Evolutionary conservation across 1,139 yeast genomes (phyloP).

Genomic region (Candida neerlandica): DNA sequence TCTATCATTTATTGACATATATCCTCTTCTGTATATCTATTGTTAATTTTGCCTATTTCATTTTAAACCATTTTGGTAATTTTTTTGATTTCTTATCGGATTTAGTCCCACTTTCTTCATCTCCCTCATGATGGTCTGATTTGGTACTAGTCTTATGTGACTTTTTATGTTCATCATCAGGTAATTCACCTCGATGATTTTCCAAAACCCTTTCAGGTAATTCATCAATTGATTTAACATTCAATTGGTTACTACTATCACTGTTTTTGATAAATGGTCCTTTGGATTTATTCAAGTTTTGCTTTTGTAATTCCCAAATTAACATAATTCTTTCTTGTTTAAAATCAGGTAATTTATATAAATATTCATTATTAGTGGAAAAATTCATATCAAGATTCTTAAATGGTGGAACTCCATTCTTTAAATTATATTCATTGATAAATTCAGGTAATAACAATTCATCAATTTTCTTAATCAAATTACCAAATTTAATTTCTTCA

Average conservation of each 20-base stretch:
- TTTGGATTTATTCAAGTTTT: slow-evolving; percentile 11
- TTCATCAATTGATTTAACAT: slow-evolving; percentile 28
- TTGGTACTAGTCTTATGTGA: slow-evolving; percentile 24
- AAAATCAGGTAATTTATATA: slow-evolving; percentile 39
- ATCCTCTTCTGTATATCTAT: not conserved
- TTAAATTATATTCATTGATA: slow-evolving; percentile 35
- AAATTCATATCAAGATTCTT: slow-evolving; percentile 31
- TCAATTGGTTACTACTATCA: slow-evolving; percentile 12
- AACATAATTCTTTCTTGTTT: slow-evolving; percentile 33
- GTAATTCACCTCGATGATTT: slow-evolving; percentile 30
- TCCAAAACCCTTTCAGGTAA: slow-evolving; percentile 47
- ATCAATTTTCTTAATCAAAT: slow-evolving; percentile 40
- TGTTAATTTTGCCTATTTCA: slow-evolving; percentile 15
- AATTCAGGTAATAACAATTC: slow-evolving; percentile 40
- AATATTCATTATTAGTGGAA: slow-evolving; percentile 31
- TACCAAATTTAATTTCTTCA: slow-evolving; percentile 38
- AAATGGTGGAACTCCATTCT: slow-evolving; percentile 50
- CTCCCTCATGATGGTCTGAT: not conserved
- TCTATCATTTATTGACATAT: not conserved
- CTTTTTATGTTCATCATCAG: slow-evolving; percentile 17
- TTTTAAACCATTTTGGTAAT: slow-evolving; percentile 18
- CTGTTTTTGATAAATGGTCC: slow-evolving; percentile 30
- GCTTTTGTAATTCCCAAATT: slow-evolving; percentile 35
- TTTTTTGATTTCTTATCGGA: slow-evolving; percentile 4
- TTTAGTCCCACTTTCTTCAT: not conserved